A percentile compares a stretch with the other conserved stretches of the same genome.
Conservation (phyloP, 768 basidiomycete genomes). For the Lentinula guzmanii region DNA sequence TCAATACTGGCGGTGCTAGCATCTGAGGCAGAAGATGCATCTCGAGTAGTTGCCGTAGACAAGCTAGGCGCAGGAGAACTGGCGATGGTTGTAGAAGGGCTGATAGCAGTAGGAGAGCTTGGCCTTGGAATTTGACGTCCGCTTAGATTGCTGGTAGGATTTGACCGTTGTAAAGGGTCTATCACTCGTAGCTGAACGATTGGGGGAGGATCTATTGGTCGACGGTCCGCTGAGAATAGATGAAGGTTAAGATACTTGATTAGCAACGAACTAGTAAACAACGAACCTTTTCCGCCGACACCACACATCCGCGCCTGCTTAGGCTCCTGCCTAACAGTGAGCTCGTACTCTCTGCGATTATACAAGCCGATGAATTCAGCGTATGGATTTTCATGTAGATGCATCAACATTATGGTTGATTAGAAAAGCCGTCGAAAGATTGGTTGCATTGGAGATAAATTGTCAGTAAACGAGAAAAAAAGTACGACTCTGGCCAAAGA, state of each 20-base stretch:
- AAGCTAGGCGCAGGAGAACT: constrained; percentile 3
- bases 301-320: constrained; percentile 91
- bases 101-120: not conserved
- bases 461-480: not conserved
- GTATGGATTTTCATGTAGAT: not conserved
- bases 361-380: not conserved
- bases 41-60: not conserved
- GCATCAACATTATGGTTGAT: not conserved
- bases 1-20: not conserved
- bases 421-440: not conserved
- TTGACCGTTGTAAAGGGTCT: constrained; percentile 37
- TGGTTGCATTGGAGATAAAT: not conserved
- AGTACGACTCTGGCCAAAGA: not conserved
- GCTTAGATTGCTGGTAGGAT: not conserved
- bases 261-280: constrained; percentile 9
- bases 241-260: not conserved
- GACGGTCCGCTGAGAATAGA: constrained; percentile 66
- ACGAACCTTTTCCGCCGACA: constrained; percentile 68
- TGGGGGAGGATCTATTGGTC: constrained; percentile 94
- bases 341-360: constrained; percentile 66
- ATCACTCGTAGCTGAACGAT: constrained; percentile 92
- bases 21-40: not conserved
- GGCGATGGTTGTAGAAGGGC: not conserved
- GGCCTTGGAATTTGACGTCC: not conserved
- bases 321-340: constrained; percentile 84